Percentiles rank a stretch among this genome's conserved stretches.
These are phyloP conservation scores for Stachybotrys chartarum DNA, from an alignment of 2,329 filamentous ascomycete genomes.

Conservation along the genomic window DNA sequence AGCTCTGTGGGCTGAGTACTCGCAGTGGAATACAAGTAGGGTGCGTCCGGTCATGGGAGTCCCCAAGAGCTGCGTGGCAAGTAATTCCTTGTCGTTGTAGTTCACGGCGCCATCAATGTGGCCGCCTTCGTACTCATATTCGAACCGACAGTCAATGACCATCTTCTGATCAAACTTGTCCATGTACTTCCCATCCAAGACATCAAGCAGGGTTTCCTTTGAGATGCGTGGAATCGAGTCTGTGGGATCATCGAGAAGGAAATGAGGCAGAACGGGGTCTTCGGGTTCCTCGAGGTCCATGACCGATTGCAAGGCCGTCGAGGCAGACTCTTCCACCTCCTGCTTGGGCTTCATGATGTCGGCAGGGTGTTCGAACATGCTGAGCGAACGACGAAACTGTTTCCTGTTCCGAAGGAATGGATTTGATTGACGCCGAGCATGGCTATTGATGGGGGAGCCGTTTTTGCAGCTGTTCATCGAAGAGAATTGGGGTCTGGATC, in stretches of 20 bases:
- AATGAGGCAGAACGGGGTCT: constrained; percentile 73
- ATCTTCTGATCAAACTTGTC: constrained; percentile 72
- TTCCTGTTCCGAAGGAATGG: constrained; percentile 72
- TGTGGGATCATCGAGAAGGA: constrained; percentile 68
- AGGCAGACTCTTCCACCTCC: constrained; percentile 39
- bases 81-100: constrained; percentile 90
- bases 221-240: constrained; percentile 87
- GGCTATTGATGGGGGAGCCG: constrained; percentile 66
- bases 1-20: constrained; percentile 94
- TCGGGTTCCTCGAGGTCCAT: constrained; percentile 77
- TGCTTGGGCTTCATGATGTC: constrained; percentile 78
- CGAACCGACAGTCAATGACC: constrained; percentile 93
- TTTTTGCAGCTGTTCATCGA: constrained; percentile 53
- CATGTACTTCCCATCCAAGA: constrained; percentile 79
- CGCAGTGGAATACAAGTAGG: constrained; percentile 89
- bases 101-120: constrained; percentile 93
- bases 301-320: constrained; percentile 56
- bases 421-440: constrained; percentile 66
- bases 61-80: constrained; percentile 73
- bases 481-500: constrained; percentile 58
- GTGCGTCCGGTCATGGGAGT: constrained; percentile 61
- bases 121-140: constrained; percentile 96
- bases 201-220: constrained; percentile 72
- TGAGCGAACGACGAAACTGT: constrained; percentile 83
- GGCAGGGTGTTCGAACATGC: constrained; percentile 93